A percentile compares a stretch with the other conserved stretches of the same genome.
Evolutionary conservation across 306 rosid species (phyloP).

Genomic region (Ormosia semicastrata): DNA sequence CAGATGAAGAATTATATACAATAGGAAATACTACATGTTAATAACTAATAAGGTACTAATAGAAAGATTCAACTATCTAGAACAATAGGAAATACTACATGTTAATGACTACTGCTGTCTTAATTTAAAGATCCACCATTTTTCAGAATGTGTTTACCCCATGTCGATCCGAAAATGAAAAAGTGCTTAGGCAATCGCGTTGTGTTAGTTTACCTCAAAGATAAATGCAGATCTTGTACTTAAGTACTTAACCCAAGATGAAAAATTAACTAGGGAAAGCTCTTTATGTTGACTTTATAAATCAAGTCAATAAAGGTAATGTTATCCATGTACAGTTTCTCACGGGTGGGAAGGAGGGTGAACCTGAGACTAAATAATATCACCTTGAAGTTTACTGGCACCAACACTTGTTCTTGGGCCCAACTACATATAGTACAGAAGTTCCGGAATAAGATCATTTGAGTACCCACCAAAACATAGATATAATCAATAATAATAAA

Average conservation of each 20-base stretch:
- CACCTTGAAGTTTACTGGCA: constrained; percentile 55
- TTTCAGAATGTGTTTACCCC: not conserved
- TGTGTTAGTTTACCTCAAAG: not conserved
- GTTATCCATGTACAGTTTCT: not conserved
- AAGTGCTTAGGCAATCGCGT: not conserved
- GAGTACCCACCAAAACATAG: not conserved
- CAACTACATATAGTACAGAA: constrained; percentile 31
- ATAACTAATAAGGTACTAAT: not conserved
- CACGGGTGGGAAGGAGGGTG: not conserved
- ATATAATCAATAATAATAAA: not conserved
- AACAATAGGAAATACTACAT: not conserved
- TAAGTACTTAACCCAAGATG: not conserved
- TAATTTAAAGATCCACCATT: not conserved
- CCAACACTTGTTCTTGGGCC: constrained; percentile 43
- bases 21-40: not conserved
- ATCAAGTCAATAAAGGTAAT: not conserved
- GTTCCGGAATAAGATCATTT: not conserved
- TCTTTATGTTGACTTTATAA: not conserved
- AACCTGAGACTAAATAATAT: constrained; percentile 5
- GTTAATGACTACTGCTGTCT: not conserved
- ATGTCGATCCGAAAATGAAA: not conserved
- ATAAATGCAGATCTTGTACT: not conserved
- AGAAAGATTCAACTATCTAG: not conserved
- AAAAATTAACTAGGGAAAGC: not conserved
- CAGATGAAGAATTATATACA: constrained; percentile 3